phyloP scores from a whole-genome alignment of 1,284 basidiomycete species.

The Hortiboletus rubellus region DNA sequence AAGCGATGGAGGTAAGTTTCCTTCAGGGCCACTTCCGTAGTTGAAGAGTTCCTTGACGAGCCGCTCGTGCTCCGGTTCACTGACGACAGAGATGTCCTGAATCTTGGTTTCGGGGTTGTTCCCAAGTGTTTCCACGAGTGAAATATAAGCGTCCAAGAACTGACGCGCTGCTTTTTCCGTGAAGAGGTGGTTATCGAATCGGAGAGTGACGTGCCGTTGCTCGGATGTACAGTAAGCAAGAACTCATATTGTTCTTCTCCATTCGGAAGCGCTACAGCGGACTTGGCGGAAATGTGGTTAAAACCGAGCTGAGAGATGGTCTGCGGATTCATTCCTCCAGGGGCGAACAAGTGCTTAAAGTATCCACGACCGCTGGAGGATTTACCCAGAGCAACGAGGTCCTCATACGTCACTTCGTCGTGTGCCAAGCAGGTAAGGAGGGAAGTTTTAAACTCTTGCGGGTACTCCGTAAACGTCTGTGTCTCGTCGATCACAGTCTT shows the following conservation, averaged over 20 bases:
- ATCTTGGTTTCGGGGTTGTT: slow-evolving; percentile 21
- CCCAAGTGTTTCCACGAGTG: slow-evolving; percentile 29
- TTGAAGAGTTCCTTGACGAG: slow-evolving; percentile 29
- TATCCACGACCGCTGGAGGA: slow-evolving; percentile 29
- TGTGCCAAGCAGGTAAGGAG: slow-evolving; percentile 22
- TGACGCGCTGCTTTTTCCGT: slow-evolving; percentile 31
- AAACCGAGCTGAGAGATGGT: slow-evolving; percentile 23
- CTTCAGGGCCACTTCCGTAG: slow-evolving; percentile 6
- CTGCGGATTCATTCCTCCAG: slow-evolving; percentile 29
- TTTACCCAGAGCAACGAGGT: slow-evolving; percentile 28
- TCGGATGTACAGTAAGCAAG: slow-evolving; percentile 30
- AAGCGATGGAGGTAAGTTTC: slow-evolving; percentile 27
- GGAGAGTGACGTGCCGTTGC: slow-evolving; percentile 25
- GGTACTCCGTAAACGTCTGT: slow-evolving; percentile 23
- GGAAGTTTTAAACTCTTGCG: slow-evolving; percentile 19
- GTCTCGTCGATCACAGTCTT: slow-evolving; percentile 26
- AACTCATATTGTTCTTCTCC: slow-evolving; percentile 34
- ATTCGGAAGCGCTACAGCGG: slow-evolving; percentile 24
- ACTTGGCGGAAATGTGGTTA: slow-evolving; percentile 21
- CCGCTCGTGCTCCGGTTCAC: slow-evolving; percentile 23
- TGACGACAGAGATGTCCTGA: slow-evolving; percentile 28
- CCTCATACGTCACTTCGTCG: slow-evolving; percentile 33
- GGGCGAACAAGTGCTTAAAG: slow-evolving; percentile 34
- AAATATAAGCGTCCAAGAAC: slow-evolving; percentile 30
- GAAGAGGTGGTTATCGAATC: slow-evolving; percentile 32